Evolutionary conservation across 1,284 basidiomycete genomes (phyloP), one percentile per base, ranked within the genome.

Genomic region (Boletus sp.): DNA sequence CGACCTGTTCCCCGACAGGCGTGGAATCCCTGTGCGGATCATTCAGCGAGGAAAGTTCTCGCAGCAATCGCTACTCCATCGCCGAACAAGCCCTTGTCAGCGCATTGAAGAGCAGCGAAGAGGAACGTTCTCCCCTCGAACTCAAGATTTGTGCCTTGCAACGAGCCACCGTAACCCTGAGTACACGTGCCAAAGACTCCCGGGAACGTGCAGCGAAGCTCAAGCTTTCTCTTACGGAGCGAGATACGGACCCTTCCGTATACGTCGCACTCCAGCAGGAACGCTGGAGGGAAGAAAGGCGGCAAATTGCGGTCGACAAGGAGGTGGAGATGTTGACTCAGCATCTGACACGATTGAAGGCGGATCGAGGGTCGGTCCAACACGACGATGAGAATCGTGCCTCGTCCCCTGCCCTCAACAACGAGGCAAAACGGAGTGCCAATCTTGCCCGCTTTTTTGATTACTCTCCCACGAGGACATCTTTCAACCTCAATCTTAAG

Each of bases 231-330:
- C 67, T 82, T 7, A 57, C 58, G 10, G 64, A 71, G 42, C 66
- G 68, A 33, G 61, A 62, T 41, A 46, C 65, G 12, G 69, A 75
- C 5, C 72, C 71, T 0, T 58, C 54, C 8, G 53, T 57, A 20
- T 70, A 69, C 49, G 56, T 62, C 39, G 49, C 65, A 10, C 57
- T 76, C 35, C 72, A 77, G 50, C 69, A 67, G 4, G 70, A 77
- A 49, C 70, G 73, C 22, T 78, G 77, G 77, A 67, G 72, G 61
- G 72, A 73, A 48, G 78, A 81, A 52, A 72, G 68, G 49, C 67
- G 72, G 51, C 65, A 70, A 40, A 49, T 56, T 35, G 63, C 61
- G 20, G 64, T 69, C 12, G 64, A 70, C 45, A 53, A 69, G 35
- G 69, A 78, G 53, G 54, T 64, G 27, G 62, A 65, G 49, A 32